A percentile compares a stretch with the other conserved stretches of the same genome.
These are phyloP conservation scores for Aspergillus aculeatinus DNA, from an alignment of 2,329 filamentous ascomycete genomes.

Conservation along the genomic window DNA sequence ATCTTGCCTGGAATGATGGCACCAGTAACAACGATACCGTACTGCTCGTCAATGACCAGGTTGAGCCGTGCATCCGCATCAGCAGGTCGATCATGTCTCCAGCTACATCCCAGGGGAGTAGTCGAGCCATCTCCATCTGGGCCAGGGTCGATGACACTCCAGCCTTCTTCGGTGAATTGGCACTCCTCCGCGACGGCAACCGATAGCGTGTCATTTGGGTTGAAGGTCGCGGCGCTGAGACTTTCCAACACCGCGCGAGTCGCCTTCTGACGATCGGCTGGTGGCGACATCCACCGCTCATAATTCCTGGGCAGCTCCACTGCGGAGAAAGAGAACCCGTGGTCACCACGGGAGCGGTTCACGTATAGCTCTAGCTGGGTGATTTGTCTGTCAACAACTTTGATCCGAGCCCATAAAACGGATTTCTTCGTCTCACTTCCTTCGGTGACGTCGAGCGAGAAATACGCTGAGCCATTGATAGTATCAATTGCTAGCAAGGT, in stretches of 20 bases:
- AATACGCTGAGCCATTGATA: neutral
- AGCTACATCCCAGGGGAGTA: neutral
- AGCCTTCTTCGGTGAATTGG: constrained; percentile 1
- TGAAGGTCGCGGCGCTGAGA: neutral
- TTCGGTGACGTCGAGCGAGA: neutral
- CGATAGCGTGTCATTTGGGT: neutral
- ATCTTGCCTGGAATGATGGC: neutral
- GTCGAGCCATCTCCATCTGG: neutral
- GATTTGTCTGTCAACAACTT: neutral
- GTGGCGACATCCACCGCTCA: neutral
- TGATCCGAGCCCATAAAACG: neutral
- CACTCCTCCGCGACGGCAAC: neutral
- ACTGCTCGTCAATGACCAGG: neutral
- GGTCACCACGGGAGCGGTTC: constrained; percentile 2
- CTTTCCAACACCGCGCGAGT: neutral
- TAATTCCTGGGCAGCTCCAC: neutral
- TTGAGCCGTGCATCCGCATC: neutral
- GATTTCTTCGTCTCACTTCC: neutral
- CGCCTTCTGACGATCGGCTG: neutral
- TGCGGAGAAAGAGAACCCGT: constrained; percentile 1
- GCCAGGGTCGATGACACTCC: neutral
- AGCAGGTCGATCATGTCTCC: neutral
- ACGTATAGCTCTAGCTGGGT: constrained; percentile 1
- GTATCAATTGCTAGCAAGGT: neutral
- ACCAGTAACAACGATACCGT: neutral